Evolutionary conservation across 495 filamentous ascomycete species (phyloP).

Genomic region (Podospora didyma): DNA sequence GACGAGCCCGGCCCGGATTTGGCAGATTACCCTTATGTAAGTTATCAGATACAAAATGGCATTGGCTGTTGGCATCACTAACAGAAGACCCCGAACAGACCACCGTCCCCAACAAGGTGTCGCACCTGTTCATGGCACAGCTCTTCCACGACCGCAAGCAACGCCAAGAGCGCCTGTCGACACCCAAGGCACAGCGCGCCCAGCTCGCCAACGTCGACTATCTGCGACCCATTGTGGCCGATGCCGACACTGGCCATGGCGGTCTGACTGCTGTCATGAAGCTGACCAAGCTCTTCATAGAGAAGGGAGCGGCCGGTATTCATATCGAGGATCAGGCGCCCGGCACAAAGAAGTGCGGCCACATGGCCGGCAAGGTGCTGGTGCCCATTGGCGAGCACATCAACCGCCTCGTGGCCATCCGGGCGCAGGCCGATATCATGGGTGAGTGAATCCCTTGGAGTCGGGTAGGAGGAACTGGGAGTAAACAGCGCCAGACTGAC

Average conservation of each 20-base stretch:
- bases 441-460: constrained; percentile 55
- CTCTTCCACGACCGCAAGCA: constrained; percentile 99
- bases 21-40: constrained; percentile 94
- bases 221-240: constrained; percentile 91
- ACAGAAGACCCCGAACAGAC: constrained; percentile 63
- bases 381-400: constrained; percentile 98
- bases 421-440: constrained; percentile 98
- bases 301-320: constrained; percentile 95
- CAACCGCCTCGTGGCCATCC: constrained; percentile 94
- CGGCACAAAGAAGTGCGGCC: constrained; percentile 98
- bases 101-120: constrained; percentile 96
- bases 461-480: too few species aligned
- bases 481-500: too few species aligned
- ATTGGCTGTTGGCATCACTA: not conserved
- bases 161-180: constrained; percentile 84
- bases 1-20: constrained; percentile 97
- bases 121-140: constrained; percentile 95
- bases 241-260: constrained; percentile 96
- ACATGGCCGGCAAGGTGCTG: constrained; percentile 98
- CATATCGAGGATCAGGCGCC: constrained; percentile 99
- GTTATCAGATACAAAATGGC: constrained; percentile 23
- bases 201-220: constrained; percentile 85
- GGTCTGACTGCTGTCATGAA: constrained; percentile 98
- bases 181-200: constrained; percentile 65
- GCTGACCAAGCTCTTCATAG: constrained; percentile 94